Evolutionary conservation across 768 basidiomycete genomes (phyloP).

Genomic region (Steccherinum ochraceum): DNA sequence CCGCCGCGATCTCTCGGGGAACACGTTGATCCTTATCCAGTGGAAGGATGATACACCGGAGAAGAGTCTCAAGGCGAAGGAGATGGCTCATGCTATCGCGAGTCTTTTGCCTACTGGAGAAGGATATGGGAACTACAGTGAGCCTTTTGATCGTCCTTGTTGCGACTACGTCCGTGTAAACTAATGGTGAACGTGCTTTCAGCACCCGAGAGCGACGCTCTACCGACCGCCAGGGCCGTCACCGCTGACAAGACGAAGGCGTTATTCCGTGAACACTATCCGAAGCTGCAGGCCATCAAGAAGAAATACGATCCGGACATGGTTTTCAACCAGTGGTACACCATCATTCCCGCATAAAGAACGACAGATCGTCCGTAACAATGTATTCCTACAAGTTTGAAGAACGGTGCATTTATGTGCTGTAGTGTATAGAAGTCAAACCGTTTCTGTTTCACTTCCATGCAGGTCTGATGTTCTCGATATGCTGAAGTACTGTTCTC

Average conservation of each 20-base stretch:
- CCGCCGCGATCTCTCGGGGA: constrained; percentile 29
- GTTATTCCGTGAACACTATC: constrained; percentile 32
- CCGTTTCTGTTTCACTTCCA: too few relatives aligned
- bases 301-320: constrained; percentile 27
- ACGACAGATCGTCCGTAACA: too few relatives aligned
- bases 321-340: constrained; percentile 30
- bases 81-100: constrained; percentile 9
- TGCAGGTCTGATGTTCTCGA: too few relatives aligned
- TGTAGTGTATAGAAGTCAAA: too few relatives aligned
- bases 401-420: too few relatives aligned
- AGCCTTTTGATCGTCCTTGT: constrained; percentile 5
- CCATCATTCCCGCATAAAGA: constrained; percentile 20
- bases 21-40: constrained; percentile 26
- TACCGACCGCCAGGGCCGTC: constrained; percentile 6
- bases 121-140: constrained; percentile 46
- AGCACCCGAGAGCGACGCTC: constrained; percentile 15
- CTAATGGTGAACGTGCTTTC: background rate
- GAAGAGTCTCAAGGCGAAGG: constrained; percentile 26
- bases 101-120: constrained; percentile 22
- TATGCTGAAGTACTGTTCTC: too few relatives aligned
- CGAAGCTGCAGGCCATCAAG: constrained; percentile 30
- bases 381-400: too few relatives aligned
- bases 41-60: constrained; percentile 30
- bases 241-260: constrained; percentile 11
- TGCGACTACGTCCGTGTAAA: background rate